A percentile compares a stretch with the other conserved stretches of the same genome.
These are phyloP conservation scores for Phytophthora cryptogea DNA, from an alignment of 352 stramenopile genomes.

Conservation along the genomic window DNA sequence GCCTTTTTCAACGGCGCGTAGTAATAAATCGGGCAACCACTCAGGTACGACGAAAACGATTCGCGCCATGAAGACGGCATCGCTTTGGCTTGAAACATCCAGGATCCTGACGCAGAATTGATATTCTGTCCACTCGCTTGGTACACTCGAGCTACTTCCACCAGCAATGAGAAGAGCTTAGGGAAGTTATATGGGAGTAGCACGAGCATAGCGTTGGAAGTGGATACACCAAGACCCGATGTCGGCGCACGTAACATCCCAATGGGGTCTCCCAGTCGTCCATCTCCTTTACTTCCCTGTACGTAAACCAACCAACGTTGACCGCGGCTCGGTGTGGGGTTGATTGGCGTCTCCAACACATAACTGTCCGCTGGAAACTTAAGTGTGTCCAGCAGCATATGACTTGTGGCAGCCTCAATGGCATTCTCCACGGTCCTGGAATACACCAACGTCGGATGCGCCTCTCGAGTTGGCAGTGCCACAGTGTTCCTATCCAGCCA, in stretches of 20 bases:
- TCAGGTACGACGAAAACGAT: constrained; percentile 80
- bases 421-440: constrained; percentile 72
- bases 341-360: constrained; percentile 61
- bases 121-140: constrained; percentile 83
- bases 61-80: constrained; percentile 89
- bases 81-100: constrained; percentile 86
- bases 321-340: constrained; percentile 60
- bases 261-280: constrained; percentile 80
- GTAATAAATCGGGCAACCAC: constrained; percentile 80
- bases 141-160: constrained; percentile 82
- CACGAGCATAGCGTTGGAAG: constrained; percentile 63
- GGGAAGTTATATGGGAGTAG: constrained; percentile 91
- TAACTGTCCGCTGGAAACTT: constrained; percentile 88
- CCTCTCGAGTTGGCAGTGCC: constrained; percentile 72
- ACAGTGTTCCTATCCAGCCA: constrained; percentile 85
- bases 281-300: constrained; percentile 80
- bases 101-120: constrained; percentile 61
- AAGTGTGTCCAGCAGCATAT: constrained; percentile 88
- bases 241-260: constrained; percentile 63
- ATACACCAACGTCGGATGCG: constrained; percentile 77
- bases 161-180: constrained; percentile 77
- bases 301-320: constrained; percentile 88
- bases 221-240: constrained; percentile 33
- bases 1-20: constrained; percentile 82
- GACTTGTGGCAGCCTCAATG: constrained; percentile 82